These are phyloP conservation scores for Xylariaceae sp. DNA, from an alignment of 2,329 filamentous ascomycete species.

Conservation along the genomic window DNA sequence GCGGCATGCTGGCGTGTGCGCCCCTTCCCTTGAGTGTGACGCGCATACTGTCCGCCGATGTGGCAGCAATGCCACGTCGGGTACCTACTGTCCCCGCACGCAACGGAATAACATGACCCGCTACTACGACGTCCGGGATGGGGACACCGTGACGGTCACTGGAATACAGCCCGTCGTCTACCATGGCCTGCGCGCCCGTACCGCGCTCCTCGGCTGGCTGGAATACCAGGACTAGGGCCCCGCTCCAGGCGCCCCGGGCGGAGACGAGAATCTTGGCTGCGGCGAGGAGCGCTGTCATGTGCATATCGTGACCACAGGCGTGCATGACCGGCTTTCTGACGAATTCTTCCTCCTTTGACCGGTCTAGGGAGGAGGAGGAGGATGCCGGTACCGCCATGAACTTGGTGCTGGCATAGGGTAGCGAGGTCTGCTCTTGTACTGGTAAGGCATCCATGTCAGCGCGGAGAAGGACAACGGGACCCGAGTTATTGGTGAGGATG, in stretches of 20 bases:
- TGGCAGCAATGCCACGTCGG: constrained; percentile 35
- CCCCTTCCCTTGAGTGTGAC: constrained; percentile 47
- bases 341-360: constrained; percentile 49
- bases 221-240: constrained; percentile 68
- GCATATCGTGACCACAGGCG: constrained; percentile 72
- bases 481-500: constrained; percentile 30
- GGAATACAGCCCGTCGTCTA: constrained; percentile 45
- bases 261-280: constrained; percentile 56
- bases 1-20: constrained; percentile 51
- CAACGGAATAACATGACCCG: constrained; percentile 43
- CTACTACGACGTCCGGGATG: constrained; percentile 44
- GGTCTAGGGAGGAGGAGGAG: neutral
- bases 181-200: constrained; percentile 58
- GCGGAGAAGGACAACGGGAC: constrained; percentile 49
- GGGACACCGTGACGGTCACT: constrained; percentile 31
- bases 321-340: constrained; percentile 66
- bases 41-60: constrained; percentile 36
- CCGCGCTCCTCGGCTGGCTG: constrained; percentile 72
- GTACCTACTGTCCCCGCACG: constrained; percentile 42
- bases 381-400: constrained; percentile 30
- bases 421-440: constrained; percentile 52
- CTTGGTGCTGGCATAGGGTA: constrained; percentile 52
- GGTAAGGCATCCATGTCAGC: constrained; percentile 58
- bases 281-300: constrained; percentile 64
- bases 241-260: constrained; percentile 58